These are phyloP conservation scores for Talaromyces thailandensis DNA, from an alignment of 495 filamentous ascomycete genomes.

Conservation along the genomic window DNA sequence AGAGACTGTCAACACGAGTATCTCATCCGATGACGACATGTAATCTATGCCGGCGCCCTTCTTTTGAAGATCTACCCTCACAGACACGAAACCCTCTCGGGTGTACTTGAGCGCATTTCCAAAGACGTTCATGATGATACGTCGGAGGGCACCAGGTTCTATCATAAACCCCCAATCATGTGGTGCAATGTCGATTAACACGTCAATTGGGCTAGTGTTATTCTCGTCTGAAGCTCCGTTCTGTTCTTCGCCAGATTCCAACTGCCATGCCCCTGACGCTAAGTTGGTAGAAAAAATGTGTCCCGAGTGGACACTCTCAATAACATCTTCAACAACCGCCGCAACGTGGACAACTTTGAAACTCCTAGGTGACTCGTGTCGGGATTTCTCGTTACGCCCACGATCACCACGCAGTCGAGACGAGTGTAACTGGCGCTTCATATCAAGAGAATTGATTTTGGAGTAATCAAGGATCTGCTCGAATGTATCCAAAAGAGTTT, in stretches of 20 bases:
- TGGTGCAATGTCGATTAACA: constrained; percentile 56
- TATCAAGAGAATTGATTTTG: constrained; percentile 52
- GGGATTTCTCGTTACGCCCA: neutral
- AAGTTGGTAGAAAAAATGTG: constrained; percentile 24
- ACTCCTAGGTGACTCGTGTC: constrained; percentile 11
- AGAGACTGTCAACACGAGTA: constrained; percentile 43
- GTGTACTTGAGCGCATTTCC: constrained; percentile 82
- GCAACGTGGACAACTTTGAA: constrained; percentile 26
- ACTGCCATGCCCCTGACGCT: neutral
- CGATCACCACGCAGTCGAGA: neutral
- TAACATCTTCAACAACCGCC: constrained; percentile 35
- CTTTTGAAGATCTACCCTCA: constrained; percentile 36
- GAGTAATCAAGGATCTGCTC: constrained; percentile 68
- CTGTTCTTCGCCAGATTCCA: neutral
- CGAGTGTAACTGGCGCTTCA: constrained; percentile 2
- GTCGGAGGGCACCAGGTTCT: constrained; percentile 62
- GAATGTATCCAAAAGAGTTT: constrained; percentile 72
- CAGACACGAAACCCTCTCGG: constrained; percentile 51
- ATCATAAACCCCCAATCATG: constrained; percentile 54
- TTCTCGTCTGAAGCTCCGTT: constrained; percentile 11
- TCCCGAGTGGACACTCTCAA: constrained; percentile 45
- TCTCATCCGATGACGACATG: constrained; percentile 8
- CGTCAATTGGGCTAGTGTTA: constrained; percentile 24
- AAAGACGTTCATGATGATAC: constrained; percentile 74
- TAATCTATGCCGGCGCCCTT: neutral